Conservation (phyloP, 2,329 filamentous ascomycete species). For the Xylariaceae sp. region DNA sequence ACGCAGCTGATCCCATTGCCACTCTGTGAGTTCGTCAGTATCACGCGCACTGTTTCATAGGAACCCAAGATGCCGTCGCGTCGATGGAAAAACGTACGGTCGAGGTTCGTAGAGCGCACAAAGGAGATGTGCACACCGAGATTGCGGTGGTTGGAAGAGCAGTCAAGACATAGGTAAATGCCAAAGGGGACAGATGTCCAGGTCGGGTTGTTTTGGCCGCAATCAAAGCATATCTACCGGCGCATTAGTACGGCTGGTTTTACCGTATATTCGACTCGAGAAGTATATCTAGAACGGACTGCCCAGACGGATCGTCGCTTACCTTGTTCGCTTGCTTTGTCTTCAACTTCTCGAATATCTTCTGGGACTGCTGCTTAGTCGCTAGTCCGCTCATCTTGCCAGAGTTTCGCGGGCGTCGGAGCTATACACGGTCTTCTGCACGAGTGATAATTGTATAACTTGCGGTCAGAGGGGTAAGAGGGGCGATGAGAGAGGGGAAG, state of each 20-base stretch:
- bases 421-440: not conserved
- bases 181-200: constrained; percentile 97
- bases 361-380: constrained; percentile 90
- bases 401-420: constrained; percentile 1
- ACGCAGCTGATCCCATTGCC: constrained; percentile 98
- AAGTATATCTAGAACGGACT: not conserved
- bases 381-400: constrained; percentile 63
- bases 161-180: constrained; percentile 97
- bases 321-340: constrained; percentile 93
- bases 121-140: constrained; percentile 98
- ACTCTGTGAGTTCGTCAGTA: constrained; percentile 52
- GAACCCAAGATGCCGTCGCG: not conserved
- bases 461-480: no score
- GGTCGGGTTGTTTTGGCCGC: constrained; percentile 92
- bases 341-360: constrained; percentile 97
- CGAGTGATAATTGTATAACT: no score
- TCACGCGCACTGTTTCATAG: constrained; percentile 1
- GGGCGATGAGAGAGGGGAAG: not conserved
- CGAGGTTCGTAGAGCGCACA: constrained; percentile 95
- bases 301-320: constrained; percentile 29
- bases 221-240: constrained; percentile 85
- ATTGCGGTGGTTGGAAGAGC: constrained; percentile 94
- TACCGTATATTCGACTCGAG: no score
- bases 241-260: not conserved
- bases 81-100: constrained; percentile 62